Evolutionary conservation across 148 eudicot genomes (phyloP), one percentile per base, ranked within the genome.

Genomic region (Camellia sinensis): DNA sequence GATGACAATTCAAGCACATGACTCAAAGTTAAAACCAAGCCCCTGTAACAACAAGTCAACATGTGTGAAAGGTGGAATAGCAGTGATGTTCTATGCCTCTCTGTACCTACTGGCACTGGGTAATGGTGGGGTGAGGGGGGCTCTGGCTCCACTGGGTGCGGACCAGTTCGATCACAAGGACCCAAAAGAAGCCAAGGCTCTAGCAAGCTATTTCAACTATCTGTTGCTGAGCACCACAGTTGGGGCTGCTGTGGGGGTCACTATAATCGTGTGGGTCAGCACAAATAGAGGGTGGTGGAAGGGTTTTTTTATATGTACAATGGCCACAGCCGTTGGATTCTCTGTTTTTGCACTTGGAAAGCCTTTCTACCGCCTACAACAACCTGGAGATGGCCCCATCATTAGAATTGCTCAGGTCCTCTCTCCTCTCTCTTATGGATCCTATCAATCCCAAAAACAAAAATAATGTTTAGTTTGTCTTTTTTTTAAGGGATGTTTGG

Each of bases 1-100:
- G 79, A 85, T 89, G 86, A 84, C 90, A 67, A 82, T 89, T 29
- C 92, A 89, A 87, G 90, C 92, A 45, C 87, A 77, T 40, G 67
- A 52, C 74, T 73, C 64, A 0, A 53, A 63, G 0, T 70, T 89
- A 71, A 82, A 78, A 9, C 88, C 92, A 21, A 37, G 72, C 4
- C 74, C 83, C n/a, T 85, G 88, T 48, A 75, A 40, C 18, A 85
- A 85, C 18, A 85, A 85, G 70, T 67, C 88, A 50, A 83, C 73
- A 48, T 89, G 89, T 40, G 46, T 89, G 12, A 8, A 82, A 15
- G 88, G 88, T 22, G 78, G 78, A 13, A 77, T 44, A 44, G 91
- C 87, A 10, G 57, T 80, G 56, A 74, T 85, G 81, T 82, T 89
- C 66, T 89, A 87, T 64, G 12, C 80, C n/a, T 79, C 91, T 19